Percentiles rank a stretch among this genome's conserved stretches.
phyloP scores from a whole-genome alignment of 805 yeast species.

The Starmerella floris region DNA sequence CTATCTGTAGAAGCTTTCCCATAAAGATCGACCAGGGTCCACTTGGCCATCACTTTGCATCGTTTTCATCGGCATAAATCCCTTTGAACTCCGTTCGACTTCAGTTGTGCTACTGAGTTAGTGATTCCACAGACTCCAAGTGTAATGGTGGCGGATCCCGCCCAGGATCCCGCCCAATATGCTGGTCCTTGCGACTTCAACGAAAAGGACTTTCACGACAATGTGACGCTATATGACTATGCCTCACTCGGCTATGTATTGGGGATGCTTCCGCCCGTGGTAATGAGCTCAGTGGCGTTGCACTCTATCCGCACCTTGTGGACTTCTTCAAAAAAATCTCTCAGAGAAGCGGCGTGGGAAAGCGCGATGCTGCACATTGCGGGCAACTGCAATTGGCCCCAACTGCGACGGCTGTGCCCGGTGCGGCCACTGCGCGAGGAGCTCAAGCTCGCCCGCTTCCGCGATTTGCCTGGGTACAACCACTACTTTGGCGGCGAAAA shows the following conservation, averaged over 20 bases:
- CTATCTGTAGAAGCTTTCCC: too few species aligned
- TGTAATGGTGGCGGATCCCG: too few species aligned
- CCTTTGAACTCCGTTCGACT: too few species aligned
- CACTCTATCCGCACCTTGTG: background rate
- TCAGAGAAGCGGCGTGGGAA: slow-evolving; percentile 7
- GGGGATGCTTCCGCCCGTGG: slow-evolving; percentile 7
- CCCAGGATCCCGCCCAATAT: too few species aligned
- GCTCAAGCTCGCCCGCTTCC: slow-evolving; percentile 3
- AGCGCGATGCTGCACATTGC: slow-evolving; percentile 15
- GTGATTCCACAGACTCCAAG: too few species aligned
- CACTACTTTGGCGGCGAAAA: slow-evolving; percentile 14
- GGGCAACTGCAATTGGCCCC: slow-evolving; percentile 10
- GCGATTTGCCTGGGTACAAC: slow-evolving; percentile 17
- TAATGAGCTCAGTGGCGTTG: background rate
- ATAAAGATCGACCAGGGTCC: too few species aligned
- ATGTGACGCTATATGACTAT: slow-evolving; percentile 8
- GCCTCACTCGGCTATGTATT: slow-evolving; percentile 5
- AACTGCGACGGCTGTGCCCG: slow-evolving; percentile 18
- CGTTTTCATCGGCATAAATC: too few species aligned
- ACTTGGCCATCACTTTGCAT: too few species aligned
- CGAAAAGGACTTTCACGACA: slow-evolving; percentile 9
- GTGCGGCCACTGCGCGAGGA: slow-evolving; percentile 18
- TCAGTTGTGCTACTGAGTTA: too few species aligned
- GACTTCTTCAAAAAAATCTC: background rate
- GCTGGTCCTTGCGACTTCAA: slow-evolving; percentile 18